These are phyloP conservation scores for Corchorus capsularis DNA, from an alignment of 345 rosid species.

Conservation along the genomic window DNA sequence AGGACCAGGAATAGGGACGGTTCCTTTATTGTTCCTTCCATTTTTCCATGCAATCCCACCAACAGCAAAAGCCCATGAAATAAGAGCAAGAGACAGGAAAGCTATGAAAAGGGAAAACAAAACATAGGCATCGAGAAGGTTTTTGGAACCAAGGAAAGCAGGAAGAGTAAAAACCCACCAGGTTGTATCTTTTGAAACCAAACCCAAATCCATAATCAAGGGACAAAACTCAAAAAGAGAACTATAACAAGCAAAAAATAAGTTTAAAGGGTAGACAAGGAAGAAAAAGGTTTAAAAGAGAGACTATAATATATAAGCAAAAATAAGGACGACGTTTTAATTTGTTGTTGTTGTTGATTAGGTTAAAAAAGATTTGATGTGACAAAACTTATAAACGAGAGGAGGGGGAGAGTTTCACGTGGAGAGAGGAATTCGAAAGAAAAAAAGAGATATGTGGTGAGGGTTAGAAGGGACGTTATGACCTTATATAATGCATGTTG, in stretches of 20 bases:
- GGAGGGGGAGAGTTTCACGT: slow-evolving; percentile 39
- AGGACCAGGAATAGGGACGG: slow-evolving; percentile 59
- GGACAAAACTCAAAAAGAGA: neutral
- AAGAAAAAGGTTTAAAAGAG: neutral
- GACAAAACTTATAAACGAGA: slow-evolving; percentile 19
- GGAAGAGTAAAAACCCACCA: slow-evolving; percentile 72
- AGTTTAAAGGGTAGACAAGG: neutral
- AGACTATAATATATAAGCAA: neutral
- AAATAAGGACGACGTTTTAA: no score
- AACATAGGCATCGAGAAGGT: slow-evolving; percentile 32
- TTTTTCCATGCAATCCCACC: slow-evolving; percentile 80
- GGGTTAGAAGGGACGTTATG: slow-evolving; percentile 25
- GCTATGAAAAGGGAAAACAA: slow-evolving; percentile 42
- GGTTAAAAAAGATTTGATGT: neutral
- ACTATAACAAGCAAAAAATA: no score
- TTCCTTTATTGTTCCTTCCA: slow-evolving; percentile 52
- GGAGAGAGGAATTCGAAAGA: slow-evolving; percentile 25
- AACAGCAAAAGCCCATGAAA: slow-evolving; percentile 59
- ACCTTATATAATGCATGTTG: neutral
- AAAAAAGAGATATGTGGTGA: slow-evolving; percentile 20
- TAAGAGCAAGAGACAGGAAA: slow-evolving; percentile 35
- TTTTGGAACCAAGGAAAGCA: slow-evolving; percentile 48
- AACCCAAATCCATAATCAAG: slow-evolving; percentile 28
- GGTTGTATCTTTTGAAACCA: slow-evolving; percentile 44
- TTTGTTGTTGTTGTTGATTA: neutral